Conservation (phyloP, 2,329 filamentous ascomycete genomes). For the Aureobasidium subglaciale region DNA sequence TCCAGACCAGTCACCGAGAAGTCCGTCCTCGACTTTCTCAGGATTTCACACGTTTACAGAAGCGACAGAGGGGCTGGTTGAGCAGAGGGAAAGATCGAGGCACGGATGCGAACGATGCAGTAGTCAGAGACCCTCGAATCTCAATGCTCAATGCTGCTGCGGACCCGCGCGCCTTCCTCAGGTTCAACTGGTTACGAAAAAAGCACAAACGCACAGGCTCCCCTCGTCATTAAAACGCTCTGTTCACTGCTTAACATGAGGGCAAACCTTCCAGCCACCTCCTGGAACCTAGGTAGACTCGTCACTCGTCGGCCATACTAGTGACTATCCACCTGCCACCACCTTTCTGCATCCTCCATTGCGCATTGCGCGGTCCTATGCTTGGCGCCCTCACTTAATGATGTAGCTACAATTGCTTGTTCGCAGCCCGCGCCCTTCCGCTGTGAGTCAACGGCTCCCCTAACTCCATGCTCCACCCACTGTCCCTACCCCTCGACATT, state of each 20-base stretch:
- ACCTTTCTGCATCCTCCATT: background rate
- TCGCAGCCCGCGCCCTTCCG: background rate
- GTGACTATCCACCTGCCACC: background rate
- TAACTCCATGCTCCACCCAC: background rate
- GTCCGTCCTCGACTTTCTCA: background rate
- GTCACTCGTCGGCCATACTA: background rate
- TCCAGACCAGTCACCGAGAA: background rate
- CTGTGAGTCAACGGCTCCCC: background rate
- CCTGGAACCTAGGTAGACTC: background rate
- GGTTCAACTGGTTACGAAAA: background rate
- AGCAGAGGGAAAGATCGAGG: background rate
- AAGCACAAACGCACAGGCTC: background rate
- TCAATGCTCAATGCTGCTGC: background rate
- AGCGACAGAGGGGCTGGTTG: constrained; percentile 3
- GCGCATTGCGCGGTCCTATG: background rate
- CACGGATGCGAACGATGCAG: background rate
- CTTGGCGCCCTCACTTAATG: background rate
- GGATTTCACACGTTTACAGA: constrained; percentile 1
- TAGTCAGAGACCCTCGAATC: background rate
- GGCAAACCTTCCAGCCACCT: constrained; percentile 8
- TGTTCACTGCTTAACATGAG: background rate
- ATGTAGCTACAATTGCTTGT: constrained; percentile 9
- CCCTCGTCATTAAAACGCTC: background rate
- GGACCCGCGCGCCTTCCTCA: constrained; percentile 6
- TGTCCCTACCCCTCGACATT: background rate